Evolutionary conservation across 2,329 filamentous ascomycete genomes (phyloP).

Genomic region (Curvularia sp.): DNA sequence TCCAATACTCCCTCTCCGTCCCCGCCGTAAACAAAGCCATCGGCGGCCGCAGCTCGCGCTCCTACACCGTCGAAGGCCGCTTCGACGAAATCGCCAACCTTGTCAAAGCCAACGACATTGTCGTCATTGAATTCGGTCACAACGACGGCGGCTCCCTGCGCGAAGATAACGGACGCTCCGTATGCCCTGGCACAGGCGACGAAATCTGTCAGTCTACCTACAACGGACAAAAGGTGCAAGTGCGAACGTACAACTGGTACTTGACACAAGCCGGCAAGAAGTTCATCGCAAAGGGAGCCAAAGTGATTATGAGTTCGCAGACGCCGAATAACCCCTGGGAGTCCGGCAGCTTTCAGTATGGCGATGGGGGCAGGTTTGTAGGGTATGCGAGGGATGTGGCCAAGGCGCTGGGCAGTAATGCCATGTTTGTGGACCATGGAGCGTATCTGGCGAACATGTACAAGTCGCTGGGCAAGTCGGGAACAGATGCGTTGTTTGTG

Average conservation of each 20-base stretch:
- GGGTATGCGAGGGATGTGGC: constrained; percentile 60
- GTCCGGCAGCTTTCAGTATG: constrained; percentile 59
- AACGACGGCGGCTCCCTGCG: constrained; percentile 70
- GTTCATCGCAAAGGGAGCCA: constrained; percentile 63
- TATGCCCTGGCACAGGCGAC: constrained; percentile 62
- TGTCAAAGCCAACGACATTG: constrained; percentile 66
- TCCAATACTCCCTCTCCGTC: constrained; percentile 60
- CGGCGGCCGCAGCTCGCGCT: constrained; percentile 70
- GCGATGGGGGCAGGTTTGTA: constrained; percentile 60
- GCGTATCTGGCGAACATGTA: constrained; percentile 63
- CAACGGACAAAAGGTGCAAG: constrained; percentile 60
- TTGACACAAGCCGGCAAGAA: constrained; percentile 63
- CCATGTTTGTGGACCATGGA: constrained; percentile 66
- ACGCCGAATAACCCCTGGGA: constrained; percentile 72
- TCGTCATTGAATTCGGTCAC: constrained; percentile 75
- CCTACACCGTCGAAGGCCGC: constrained; percentile 69
- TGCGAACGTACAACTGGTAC: constrained; percentile 68
- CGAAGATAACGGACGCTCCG: constrained; percentile 67
- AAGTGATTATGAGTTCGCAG: constrained; percentile 64
- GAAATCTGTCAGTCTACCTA: constrained; percentile 63
- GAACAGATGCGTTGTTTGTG: constrained; percentile 63
- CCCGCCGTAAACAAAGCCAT: constrained; percentile 69
- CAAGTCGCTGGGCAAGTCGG: constrained; percentile 56
- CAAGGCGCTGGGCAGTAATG: constrained; percentile 54
- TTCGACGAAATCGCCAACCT: constrained; percentile 64